Evolutionary conservation across 305 asterid species (phyloP), one percentile per base, ranked within the genome.

Genomic region (Fraxinus sp.): DNA sequence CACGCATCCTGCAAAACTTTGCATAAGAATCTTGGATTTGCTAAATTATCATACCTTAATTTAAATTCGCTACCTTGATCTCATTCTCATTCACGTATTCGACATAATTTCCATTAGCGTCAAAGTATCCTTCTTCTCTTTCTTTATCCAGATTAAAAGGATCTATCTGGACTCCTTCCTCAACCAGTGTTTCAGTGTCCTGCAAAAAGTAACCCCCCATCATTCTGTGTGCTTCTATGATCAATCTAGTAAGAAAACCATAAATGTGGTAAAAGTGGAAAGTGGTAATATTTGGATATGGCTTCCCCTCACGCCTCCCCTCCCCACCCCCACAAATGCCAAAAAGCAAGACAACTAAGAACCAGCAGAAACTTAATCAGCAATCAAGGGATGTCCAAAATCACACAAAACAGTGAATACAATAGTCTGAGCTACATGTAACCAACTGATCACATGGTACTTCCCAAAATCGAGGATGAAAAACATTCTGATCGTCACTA

Each of bases 111-210:
- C 97, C 98, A 52, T 87, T 84, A 66, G 87, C 94, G 89, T 97
- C 99, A 84, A 97, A 97, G 88, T 92, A 95, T 35, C 99, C 99
- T 76, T 90, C 98, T 88, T 97, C 97, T 87, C 97, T 92, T 92
- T 97, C 99, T 89, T 88, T 87, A 18, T 88, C 88, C 84, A 97
- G 91, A 86, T 97, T 95, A 82, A 97, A 97, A 81, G 98, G 99
- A 79, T 95, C 98, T 75, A 97, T 64, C 70, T 84, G 82, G 39
- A 91, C 85, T 16, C 96, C 99, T 83, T 95, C 98, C 26, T 97
- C 97, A 85, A 77, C 89, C 86, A 90, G 91, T 82, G 91, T 86
- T 86, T 92, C 98, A 72, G 87, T 73, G 49, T 89, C 97, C 99
- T 96, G 98, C 88, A 82, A 89, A 84, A 86, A 85, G 39, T 46